Conservation (phyloP, 352 stramenopile genomes). For the Blastocystis sp. region DNA sequence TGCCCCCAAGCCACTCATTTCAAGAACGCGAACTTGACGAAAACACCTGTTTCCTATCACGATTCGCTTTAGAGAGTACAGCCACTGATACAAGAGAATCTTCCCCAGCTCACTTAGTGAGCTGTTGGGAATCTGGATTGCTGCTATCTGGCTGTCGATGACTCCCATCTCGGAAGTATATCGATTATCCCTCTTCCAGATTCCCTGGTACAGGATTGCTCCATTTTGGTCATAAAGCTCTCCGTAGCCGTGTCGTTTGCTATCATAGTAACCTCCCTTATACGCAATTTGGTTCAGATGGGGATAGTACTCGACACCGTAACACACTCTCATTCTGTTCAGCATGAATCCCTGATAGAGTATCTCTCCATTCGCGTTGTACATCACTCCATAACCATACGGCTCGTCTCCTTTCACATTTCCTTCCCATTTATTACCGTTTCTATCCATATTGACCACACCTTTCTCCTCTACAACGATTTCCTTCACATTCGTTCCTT, state of each 20-base stretch:
- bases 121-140: too few species aligned
- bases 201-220: not conserved
- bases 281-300: not conserved
- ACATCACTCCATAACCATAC: not conserved
- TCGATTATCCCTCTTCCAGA: not conserved
- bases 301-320: not conserved
- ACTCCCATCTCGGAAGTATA: not conserved
- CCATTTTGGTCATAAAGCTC: not conserved
- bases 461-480: too few species aligned
- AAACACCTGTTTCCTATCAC: not conserved
- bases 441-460: too few species aligned
- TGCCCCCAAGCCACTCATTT: not conserved
- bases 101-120: not conserved
- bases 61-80: not conserved
- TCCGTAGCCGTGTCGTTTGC: not conserved
- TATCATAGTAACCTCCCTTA: not conserved
- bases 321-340: not conserved
- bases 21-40: not conserved
- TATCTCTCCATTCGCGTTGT: not conserved
- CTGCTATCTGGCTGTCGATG: not conserved
- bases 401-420: not conserved
- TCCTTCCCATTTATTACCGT: slow-evolving; percentile 51
- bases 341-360: not conserved
- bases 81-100: not conserved
- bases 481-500: too few species aligned